Percentiles rank a stretch among this genome's conserved stretches.
phyloP scores from a whole-genome alignment of 352 stramenopile genomes.

The Phytophthora sojae region DNA sequence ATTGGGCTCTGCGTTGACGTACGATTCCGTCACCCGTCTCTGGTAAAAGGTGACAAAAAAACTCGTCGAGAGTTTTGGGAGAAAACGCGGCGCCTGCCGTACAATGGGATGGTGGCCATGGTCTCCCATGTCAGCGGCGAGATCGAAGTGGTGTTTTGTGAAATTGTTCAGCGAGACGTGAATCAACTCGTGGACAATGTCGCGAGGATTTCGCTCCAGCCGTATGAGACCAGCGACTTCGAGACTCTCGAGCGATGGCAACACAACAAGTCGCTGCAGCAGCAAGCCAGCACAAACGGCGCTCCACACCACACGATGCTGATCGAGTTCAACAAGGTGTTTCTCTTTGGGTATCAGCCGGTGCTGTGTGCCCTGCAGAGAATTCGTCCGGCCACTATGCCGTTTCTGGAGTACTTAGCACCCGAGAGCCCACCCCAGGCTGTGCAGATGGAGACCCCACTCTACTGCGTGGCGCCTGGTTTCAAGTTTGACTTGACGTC shows the following conservation, averaged over 20 bases:
- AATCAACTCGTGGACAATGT: constrained; percentile 37
- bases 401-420: constrained; percentile 54
- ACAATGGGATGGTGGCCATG: constrained; percentile 46
- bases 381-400: constrained; percentile 28
- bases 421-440: constrained; percentile 18
- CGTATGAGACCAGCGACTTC: constrained; percentile 41
- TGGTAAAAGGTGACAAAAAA: background rate
- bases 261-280: background rate
- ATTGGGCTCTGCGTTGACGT: constrained; percentile 46
- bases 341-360: constrained; percentile 57
- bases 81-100: constrained; percentile 37
- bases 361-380: constrained; percentile 56
- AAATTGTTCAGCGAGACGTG: constrained; percentile 42
- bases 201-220: constrained; percentile 43
- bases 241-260: constrained; percentile 33
- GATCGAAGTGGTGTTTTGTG: constrained; percentile 45
- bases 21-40: constrained; percentile 34
- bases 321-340: constrained; percentile 65
- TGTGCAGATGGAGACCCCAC: constrained; percentile 35
- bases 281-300: background rate
- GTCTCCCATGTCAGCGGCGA: constrained; percentile 22
- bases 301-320: constrained; percentile 20
- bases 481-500: constrained; percentile 47
- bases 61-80: constrained; percentile 40
- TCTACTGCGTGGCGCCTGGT: constrained; percentile 34